phyloP scores from a whole-genome alignment of 1,139 yeast genomes.

The Hyphopichia pseudoburtonii region DNA sequence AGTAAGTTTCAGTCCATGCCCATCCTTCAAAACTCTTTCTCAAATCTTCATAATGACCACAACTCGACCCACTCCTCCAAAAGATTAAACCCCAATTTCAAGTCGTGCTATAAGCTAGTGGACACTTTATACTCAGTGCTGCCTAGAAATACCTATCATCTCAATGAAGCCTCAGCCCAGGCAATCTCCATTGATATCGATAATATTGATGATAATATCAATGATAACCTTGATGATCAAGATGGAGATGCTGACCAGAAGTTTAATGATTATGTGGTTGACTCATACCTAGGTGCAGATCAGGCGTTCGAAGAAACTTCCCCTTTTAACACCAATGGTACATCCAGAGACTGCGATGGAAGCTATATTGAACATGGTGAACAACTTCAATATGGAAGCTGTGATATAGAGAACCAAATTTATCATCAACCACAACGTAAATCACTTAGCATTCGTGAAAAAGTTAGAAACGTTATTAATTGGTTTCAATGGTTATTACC shows the following conservation, averaged over 20 bases:
- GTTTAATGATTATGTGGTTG: conserved; percentile 1
- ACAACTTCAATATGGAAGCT: conserved; percentile 3
- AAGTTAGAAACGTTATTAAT: conserved; percentile 15
- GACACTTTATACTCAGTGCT: conserved; percentile 42
- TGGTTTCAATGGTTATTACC: conserved; percentile 27
- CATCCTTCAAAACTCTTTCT: not conserved
- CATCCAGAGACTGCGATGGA: not conserved
- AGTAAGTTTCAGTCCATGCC: conserved; percentile 7
- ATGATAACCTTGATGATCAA: conserved; percentile 8
- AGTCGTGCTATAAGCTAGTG: conserved; percentile 28
- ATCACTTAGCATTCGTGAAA: too few species aligned
- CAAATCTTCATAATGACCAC: not conserved
- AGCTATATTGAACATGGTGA: not conserved
- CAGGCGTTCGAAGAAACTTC: not conserved
- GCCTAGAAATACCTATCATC: conserved; percentile 40
- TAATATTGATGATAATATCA: conserved; percentile 9
- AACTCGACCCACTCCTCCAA: not conserved
- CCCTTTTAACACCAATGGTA: conserved; percentile 10
- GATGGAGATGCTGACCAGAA: conserved; percentile 6
- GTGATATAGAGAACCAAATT: not conserved
- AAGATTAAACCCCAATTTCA: conserved; percentile 11
- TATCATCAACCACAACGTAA: too few species aligned
- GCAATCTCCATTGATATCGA: conserved; percentile 22
- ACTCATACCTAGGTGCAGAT: not conserved
- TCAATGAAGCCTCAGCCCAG: conserved; percentile 32